Base-by-base conservation (phyloP, 345 rosid species). In the Aethionema arabicum region DNA sequence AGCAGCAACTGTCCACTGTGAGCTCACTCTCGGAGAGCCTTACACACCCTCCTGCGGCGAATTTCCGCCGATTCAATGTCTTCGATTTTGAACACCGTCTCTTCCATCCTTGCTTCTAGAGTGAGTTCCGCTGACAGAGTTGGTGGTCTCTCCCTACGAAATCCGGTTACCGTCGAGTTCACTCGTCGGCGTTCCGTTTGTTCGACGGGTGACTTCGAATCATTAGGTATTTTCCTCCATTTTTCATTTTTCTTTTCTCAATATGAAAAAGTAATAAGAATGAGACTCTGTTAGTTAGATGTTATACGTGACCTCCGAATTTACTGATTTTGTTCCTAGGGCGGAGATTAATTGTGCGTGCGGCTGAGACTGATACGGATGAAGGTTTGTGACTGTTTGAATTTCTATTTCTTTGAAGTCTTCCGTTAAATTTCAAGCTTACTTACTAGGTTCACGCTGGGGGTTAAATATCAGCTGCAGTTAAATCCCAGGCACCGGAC, bases 311-410 rank as follows among this genome's bases (percentile, higher is more conserved):
- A 0, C 31, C 11, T 57, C 5, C 30, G 13, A 41, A 14, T 61
- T 27, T 9, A 41, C 52, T 69, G 50, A 21, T 42, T 63, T 40
- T 63, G 29, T 53, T 73, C 68, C 6, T 76, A 93, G 99, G 86
- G 42, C 63, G 88, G 66, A 83, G 88, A 58, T 61, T 85, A 59
- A 76, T 83, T 4, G 77, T 87, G 53, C 83, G 87, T 80, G 97
- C 96, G 13, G 79, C 87, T 51, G 96, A 90, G 67, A 82, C 96
- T 5, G 91, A 87, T 60, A 72, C 90, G 0, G 75, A 93, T 56
- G 85, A 87, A 83, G 91, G 99, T 93, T 43, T 64, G 38, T 53
- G 31, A 10, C 42, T 10, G 8, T 57, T 56, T 39, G 4, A n/a
- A 1, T 12, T 33, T 11, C 2, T 2, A 5, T 5, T 43, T 12